Evolutionary conservation across 495 filamentous ascomycete genomes (phyloP), one percentile per base, ranked within the genome.

Genomic region (Sabuloglossum arenarium): DNA sequence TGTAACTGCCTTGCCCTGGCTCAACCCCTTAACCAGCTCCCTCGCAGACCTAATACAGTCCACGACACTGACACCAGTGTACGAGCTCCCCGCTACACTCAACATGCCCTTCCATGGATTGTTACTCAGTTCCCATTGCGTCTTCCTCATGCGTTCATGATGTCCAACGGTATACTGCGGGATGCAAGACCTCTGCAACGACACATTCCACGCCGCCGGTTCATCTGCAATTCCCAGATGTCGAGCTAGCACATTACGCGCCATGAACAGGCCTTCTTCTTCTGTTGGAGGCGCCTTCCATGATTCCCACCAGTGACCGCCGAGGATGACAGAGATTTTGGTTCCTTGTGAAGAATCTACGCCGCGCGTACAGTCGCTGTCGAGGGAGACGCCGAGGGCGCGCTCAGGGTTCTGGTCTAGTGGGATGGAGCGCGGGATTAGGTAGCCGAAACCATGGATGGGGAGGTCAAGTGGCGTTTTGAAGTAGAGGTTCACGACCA

Each of bases 281-380:
- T 79, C 71, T 58, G 76, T 71, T 0, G 84, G 84, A 45, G 72
- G 72, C 39, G 71, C 70, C 25, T 73, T 66, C 73, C 72, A 78
- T 43, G 66, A 73, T 60, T 86, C 78, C 90, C 89, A 97, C 71
- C 82, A 88, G 69, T 96, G 90, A 6, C 91, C 91, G 53, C 91
- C 91, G 24, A 97, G 68, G 85, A 99, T 94, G 53, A 97, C 84
- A 14, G 90, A 96, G 30, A 99, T 65, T 64, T 94, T 95, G 16
- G 87, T 95, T 30, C 86, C 87, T 0, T 67, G 65, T 10, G 66
- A 71, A 25, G 70, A 66, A 47, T 80, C 77, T 61, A 78, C 75
- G 14, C 68, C 72, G 2, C 58, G 61, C 16, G 71, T 73, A 49
- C 83, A 74, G 50, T 87, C 78, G 0, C 82, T 85, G 62, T 94